phyloP scores from a whole-genome alignment of 1,284 basidiomycete species.

The Vanrija humicola region DNA sequence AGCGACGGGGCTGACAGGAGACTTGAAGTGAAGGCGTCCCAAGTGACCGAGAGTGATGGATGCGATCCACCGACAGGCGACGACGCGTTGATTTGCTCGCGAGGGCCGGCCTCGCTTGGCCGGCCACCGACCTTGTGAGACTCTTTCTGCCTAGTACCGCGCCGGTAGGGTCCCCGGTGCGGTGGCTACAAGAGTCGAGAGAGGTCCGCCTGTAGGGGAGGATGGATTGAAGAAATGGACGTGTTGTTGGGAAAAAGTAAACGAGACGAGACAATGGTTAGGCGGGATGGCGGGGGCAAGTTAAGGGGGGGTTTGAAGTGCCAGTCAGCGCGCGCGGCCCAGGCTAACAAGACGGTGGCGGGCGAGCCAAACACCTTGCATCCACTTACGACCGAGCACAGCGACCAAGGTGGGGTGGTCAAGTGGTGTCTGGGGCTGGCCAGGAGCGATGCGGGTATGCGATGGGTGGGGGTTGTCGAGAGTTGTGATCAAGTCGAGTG shows the following conservation, averaged over 20 bases:
- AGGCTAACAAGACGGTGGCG: too few relatives aligned
- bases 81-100: constrained; percentile 3
- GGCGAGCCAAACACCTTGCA: too few relatives aligned
- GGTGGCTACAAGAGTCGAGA: constrained; percentile 2
- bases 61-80: neutral
- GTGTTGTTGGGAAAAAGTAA: neutral
- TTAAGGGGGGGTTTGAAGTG: neutral
- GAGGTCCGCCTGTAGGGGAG: neutral
- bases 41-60: neutral
- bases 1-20: neutral
- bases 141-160: constrained; percentile 9
- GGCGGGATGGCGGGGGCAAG: neutral
- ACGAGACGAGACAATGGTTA: neutral
- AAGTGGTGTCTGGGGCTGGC: too few relatives aligned
- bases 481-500: too few relatives aligned
- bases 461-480: too few relatives aligned
- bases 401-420: too few relatives aligned
- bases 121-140: constrained; percentile 12
- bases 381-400: too few relatives aligned
- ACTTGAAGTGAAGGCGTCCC: neutral
- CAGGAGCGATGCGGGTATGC: too few relatives aligned
- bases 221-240: neutral
- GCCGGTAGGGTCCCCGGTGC: constrained; percentile 12
- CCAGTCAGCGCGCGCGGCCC: too few relatives aligned
- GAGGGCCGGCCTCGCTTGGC: constrained; percentile 18